Evolutionary conservation across 345 rosid species (phyloP), one percentile per base, ranked within the genome.

Genomic region (Erucastrum elatum): DNA sequence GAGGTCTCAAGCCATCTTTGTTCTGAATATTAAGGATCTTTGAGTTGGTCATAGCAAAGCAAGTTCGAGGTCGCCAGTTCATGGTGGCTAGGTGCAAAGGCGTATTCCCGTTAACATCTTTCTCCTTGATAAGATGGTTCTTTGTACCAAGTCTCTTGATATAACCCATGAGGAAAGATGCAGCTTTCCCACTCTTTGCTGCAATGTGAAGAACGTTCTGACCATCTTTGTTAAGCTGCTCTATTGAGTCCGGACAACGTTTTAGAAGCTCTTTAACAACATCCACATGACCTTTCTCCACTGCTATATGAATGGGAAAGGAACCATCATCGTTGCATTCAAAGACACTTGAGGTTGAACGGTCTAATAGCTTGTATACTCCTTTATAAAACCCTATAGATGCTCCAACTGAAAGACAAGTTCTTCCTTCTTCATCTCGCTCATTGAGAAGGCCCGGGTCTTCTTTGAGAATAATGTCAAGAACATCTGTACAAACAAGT

Each of bases 31-130:
- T 16, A 2, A 21, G 29, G 7, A 6, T 56, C 4, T 56, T 17
- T 3, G 62, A 5, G 4, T 2, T 27, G 3, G 11, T 69, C 63
- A 4, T 59, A 59, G 64, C 11, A 64, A 21, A 56, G 5, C 5
- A 8, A 64, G 10, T 33, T 64, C 67, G 44, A 33, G 67, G 67
- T n/a, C 67, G 67, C 68, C 46, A 75, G 0, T 59, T 15, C 29
- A 56, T 67, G 64, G 79, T 17, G 15, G 79, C 79, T 0, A 75
- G 46, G 21, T 75, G 79, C 33, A 68, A 2, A 33, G 80, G 80
- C 61, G 80, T 76, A 49, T 76, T 69, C 53, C 80, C 80, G 62
- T 68, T 62, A 39, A 7, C 29, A 25, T 76, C 80, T 58, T 75
- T 63, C 41, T 64, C 51, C 29, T 64, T 10, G 2, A 17, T 16